Evolutionary conservation across 1,284 basidiomycete species (phyloP).

Genomic region (Heterobasidion annosum): DNA sequence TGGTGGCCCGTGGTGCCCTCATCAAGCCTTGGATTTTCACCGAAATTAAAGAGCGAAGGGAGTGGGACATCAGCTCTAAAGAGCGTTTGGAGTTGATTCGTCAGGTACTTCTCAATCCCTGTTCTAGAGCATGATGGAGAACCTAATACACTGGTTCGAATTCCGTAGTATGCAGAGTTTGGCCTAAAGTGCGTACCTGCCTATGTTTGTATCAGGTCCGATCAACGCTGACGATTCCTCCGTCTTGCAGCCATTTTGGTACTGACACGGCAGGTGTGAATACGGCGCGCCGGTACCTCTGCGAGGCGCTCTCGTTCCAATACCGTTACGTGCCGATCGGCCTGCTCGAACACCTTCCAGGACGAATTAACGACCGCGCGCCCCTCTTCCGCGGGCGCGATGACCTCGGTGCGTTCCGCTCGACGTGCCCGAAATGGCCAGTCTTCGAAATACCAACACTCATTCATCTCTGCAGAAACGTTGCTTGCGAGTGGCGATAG

Average conservation of each 20-base stretch:
- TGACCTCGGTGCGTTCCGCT: conserved; percentile 54
- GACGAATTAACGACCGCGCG: conserved; percentile 83
- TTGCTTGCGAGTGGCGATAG: conserved; percentile 75
- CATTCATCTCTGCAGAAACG: conserved; percentile 47
- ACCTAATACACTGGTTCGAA: no score
- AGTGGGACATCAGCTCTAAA: conserved; percentile 91
- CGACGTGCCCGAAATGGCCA: background rate
- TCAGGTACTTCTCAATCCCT: conserved; percentile 39
- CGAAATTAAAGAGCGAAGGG: conserved; percentile 85
- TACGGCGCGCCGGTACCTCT: conserved; percentile 88
- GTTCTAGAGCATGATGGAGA: background rate
- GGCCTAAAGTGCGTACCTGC: conserved; percentile 49
- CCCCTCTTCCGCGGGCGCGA: conserved; percentile 81
- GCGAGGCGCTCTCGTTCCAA: conserved; percentile 92
- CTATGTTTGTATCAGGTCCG: background rate
- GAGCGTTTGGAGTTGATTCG: conserved; percentile 87
- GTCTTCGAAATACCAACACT: background rate
- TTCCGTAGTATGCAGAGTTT: conserved; percentile 66
- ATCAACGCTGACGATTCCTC: background rate
- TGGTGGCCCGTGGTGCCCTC: conserved; percentile 91
- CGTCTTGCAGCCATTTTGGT: conserved; percentile 62
- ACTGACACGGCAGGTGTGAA: conserved; percentile 91
- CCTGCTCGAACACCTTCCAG: conserved; percentile 80
- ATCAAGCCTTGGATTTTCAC: conserved; percentile 98
- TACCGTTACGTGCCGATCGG: conserved; percentile 87